These are phyloP conservation scores for Phialophora verrucosa DNA, from an alignment of 2,329 filamentous ascomycete species.

Conservation along the genomic window DNA sequence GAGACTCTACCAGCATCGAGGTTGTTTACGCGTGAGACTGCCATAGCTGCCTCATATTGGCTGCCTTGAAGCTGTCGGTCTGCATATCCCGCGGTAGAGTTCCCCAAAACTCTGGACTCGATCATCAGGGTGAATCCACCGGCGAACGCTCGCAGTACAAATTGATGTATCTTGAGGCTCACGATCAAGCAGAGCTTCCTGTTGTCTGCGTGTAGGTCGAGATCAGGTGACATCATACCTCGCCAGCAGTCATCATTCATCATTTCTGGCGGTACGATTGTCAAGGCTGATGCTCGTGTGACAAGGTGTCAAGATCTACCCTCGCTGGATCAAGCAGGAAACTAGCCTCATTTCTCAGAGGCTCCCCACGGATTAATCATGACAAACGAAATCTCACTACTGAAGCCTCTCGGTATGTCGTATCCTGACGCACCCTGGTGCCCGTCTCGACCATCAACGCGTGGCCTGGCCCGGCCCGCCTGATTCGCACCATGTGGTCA, in stretches of 20 bases:
- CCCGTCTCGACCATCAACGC: not conserved
- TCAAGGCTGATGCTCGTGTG: constrained; percentile 20
- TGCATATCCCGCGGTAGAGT: constrained; percentile 33
- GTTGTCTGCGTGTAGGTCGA: constrained; percentile 17
- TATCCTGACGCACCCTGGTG: constrained; percentile 4
- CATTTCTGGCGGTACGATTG: constrained; percentile 7
- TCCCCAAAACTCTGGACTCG: not conserved
- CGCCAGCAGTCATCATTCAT: constrained; percentile 1
- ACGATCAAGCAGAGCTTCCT: not conserved
- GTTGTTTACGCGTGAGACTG: constrained; percentile 5
- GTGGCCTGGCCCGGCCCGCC: constrained; percentile 19
- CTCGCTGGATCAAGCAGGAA: constrained; percentile 10
- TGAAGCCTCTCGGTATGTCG: constrained; percentile 52
- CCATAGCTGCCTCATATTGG: constrained; percentile 27
- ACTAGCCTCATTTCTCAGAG: constrained; percentile 2
- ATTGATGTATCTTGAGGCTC: not conserved
- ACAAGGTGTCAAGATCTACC: constrained; percentile 16
- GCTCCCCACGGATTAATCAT: constrained; percentile 39
- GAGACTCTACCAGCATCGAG: constrained; percentile 4
- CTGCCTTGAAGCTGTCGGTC: constrained; percentile 18
- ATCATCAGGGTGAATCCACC: constrained; percentile 20
- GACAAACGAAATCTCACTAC: constrained; percentile 51
- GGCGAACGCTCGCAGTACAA: constrained; percentile 19
- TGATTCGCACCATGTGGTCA: constrained; percentile 1
- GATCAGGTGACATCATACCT: constrained; percentile 34